Evolutionary conservation across 352 stramenopile genomes (phyloP).

Genomic region (Phytopythium helicoides): DNA sequence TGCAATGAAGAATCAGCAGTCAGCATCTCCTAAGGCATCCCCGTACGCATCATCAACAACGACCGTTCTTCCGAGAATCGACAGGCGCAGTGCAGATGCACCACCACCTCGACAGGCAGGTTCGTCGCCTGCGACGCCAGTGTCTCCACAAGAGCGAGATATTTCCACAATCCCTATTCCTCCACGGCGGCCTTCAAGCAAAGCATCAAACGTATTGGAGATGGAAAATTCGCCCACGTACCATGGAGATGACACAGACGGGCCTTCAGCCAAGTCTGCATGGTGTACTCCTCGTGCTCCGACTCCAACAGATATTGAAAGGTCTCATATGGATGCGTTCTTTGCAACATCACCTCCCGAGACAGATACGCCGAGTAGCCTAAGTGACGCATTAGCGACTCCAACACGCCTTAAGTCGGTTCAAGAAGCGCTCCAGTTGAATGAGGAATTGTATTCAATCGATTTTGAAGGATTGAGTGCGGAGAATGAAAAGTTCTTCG

Average conservation of each 20-base stretch:
- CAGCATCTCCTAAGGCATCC: slow-evolving; percentile 4
- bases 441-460: slow-evolving; percentile 45
- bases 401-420: slow-evolving; percentile 39
- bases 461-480: slow-evolving; percentile 41
- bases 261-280: slow-evolving; percentile 33
- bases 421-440: slow-evolving; percentile 39
- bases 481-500: slow-evolving; percentile 58
- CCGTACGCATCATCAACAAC: neutral
- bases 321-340: slow-evolving; percentile 33
- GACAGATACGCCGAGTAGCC: slow-evolving; percentile 1
- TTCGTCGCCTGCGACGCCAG: neutral
- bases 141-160: slow-evolving; percentile 13
- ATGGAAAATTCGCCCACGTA: slow-evolving; percentile 35
- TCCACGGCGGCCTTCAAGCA: slow-evolving; percentile 12
- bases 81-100: slow-evolving; percentile 13
- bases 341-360: slow-evolving; percentile 21
- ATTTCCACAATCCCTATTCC: slow-evolving; percentile 11
- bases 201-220: neutral
- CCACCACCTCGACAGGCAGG: slow-evolving; percentile 5
- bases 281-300: slow-evolving; percentile 61
- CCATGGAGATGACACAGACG: slow-evolving; percentile 18
- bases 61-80: slow-evolving; percentile 38
- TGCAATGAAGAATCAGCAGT: slow-evolving; percentile 23
- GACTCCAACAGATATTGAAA: slow-evolving; percentile 1
- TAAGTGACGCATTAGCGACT: slow-evolving; percentile 10